A percentile compares a stretch with the other conserved stretches of the same genome.
These are phyloP conservation scores for Nissolia schottii DNA, from an alignment of 306 rosid species.

Conservation along the genomic window DNA sequence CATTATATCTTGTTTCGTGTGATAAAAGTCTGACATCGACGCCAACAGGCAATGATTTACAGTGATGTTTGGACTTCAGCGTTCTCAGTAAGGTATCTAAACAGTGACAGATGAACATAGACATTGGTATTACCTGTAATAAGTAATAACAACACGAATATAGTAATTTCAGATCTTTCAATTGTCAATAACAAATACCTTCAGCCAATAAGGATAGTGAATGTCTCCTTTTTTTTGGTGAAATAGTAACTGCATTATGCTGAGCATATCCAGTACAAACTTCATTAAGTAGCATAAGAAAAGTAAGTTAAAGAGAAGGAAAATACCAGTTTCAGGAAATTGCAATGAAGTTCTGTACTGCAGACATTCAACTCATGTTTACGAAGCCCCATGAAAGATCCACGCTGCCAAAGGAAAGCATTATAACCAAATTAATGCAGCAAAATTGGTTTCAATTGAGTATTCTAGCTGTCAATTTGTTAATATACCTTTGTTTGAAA, in stretches of 20 bases:
- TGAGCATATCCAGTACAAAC: constrained; percentile 6
- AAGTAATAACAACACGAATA: constrained; percentile 18
- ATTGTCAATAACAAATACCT: neutral
- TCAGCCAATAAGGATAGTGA: neutral
- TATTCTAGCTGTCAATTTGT: neutral
- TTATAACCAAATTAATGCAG: constrained; percentile 19
- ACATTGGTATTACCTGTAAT: constrained; percentile 63
- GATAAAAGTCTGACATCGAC: constrained; percentile 31
- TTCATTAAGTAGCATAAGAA: constrained; percentile 5
- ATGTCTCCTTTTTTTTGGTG: neutral
- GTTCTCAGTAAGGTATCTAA: constrained; percentile 40
- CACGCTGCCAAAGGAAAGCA: constrained; percentile 51
- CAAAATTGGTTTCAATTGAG: constrained; percentile 10
- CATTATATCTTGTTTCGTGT: constrained; percentile 41
- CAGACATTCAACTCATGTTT: constrained; percentile 51
- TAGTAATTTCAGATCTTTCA: constrained; percentile 8
- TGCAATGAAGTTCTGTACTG: constrained; percentile 45
- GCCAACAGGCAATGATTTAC: constrained; percentile 30
- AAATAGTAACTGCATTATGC: neutral
- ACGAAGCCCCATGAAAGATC: constrained; percentile 55
- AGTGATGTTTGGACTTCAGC: constrained; percentile 28
- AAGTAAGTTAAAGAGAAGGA: neutral
- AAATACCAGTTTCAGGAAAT: constrained; percentile 59
- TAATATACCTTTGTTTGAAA: constrained; percentile 53
- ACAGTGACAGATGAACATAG: constrained; percentile 45